Base-by-base conservation (phyloP, 768 basidiomycete genomes). In the Tylopilus felleus region DNA sequence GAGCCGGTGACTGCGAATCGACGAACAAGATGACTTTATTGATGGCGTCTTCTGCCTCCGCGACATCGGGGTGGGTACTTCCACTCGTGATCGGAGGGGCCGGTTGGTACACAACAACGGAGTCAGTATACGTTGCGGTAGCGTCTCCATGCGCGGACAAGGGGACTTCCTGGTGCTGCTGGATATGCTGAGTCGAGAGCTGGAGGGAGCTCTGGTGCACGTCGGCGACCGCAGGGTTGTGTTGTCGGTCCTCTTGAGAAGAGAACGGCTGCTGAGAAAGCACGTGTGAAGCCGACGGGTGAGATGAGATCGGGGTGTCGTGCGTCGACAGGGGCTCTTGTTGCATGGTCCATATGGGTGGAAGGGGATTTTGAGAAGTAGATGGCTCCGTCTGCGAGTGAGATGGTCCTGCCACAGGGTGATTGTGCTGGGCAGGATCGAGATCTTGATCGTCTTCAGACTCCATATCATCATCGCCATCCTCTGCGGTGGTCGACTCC, bases 21-120 rank as follows among this genome's bases (percentile, higher is more conserved):
- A 85, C 65, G 56, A 77, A 86, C 13, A 69, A 41, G 57, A 85
- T 74, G 52, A 86, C 71, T 57, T 72, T 80, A 64, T 80, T 76
- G 49, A 85, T 66, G 23, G 82, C 78, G 10, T 76, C 75, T 47
- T 85, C 79, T 2, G 79, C 83, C 47, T 83, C 79, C 1, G 68
- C 62, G n/a, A 77, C 62, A 46, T 77, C 73, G 19, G 79, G 76
- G 27, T 70, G 61, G 21, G 61, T 62, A 46, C 53, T 65, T 42
- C 65, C 71, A 45, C 70, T 63, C 52, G 71, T 68, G 28, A 66
- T 71, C 19, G 68, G 61, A 33, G 72, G 66, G 0, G 61, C 61
- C 5, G 69, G 43, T 47, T 73, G 69, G 60, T 72, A 76, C 47
- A 73, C 67, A 27, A 66, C 62, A 27, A 62, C 64, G 12, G 69